Evolutionary conservation across 306 rosid species (phyloP).

Genomic region (Prunus dulcis): DNA sequence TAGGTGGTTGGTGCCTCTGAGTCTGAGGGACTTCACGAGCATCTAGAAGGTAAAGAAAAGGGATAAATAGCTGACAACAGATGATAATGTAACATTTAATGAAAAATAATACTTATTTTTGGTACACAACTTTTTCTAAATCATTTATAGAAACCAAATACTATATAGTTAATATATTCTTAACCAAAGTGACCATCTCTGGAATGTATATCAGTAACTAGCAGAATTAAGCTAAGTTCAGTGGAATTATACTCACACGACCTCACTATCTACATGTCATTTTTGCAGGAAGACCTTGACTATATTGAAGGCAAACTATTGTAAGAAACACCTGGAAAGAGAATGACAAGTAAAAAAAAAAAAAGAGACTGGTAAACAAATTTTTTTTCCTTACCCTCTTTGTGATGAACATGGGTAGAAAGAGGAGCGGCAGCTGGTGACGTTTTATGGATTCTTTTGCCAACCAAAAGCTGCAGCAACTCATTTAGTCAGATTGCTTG

Average conservation of each 20-base stretch:
- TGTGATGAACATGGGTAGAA: constrained; percentile 3
- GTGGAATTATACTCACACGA: not conserved
- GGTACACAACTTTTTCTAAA: not conserved
- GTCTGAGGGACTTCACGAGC: constrained; percentile 2
- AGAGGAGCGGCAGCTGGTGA: constrained; percentile 3
- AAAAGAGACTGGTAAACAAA: not conserved
- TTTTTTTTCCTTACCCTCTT: not conserved
- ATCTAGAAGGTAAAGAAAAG: constrained; percentile 3
- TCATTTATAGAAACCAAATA: not conserved
- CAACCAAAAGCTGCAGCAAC: constrained; percentile 12
- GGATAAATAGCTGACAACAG: not conserved
- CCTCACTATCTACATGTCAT: not conserved
- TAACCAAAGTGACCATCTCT: not conserved
- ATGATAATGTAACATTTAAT: not conserved
- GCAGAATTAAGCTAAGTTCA: not conserved
- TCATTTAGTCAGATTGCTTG: constrained; percentile 4
- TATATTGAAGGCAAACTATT: not conserved
- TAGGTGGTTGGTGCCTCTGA: not conserved
- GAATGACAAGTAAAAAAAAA: not conserved
- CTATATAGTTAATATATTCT: not conserved
- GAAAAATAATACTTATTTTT: not conserved
- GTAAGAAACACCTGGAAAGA: not conserved
- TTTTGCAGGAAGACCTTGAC: not conserved
- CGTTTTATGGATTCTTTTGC: not conserved
- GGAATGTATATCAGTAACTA: not conserved